Evolutionary conservation across 192 early-diverging fungal species (phyloP).

Genomic region (Lobosporangium transversale): DNA sequence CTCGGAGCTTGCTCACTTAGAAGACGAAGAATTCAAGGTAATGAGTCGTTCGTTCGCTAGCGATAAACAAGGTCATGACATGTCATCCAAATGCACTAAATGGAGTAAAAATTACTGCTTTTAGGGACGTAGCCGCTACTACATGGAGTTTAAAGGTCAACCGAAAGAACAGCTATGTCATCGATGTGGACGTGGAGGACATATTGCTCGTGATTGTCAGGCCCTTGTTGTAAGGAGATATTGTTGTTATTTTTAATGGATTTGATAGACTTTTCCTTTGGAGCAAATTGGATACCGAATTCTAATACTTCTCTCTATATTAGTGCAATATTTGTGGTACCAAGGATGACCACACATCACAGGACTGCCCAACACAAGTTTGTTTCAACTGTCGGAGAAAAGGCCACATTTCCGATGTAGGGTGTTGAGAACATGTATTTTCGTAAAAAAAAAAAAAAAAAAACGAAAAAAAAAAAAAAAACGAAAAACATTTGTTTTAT

Average conservation of each 20-base stretch:
- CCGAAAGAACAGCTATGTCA: conserved; percentile 2
- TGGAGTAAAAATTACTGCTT: too few species aligned
- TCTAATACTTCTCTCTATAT: too few species aligned
- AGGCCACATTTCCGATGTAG: conserved; percentile 37
- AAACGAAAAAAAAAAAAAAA: too few species aligned
- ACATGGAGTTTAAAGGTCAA: conserved; percentile 14
- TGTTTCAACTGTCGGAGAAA: conserved; percentile 36
- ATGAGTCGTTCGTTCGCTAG: too few species aligned
- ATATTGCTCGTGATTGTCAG: conserved; percentile 16
- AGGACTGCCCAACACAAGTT: conserved; percentile 9
- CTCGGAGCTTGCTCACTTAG: conserved; percentile 29
- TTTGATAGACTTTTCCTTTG: too few species aligned
- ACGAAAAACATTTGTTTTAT: too few species aligned
- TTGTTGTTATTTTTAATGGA: too few species aligned
- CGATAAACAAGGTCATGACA: too few species aligned
- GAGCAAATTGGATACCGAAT: too few species aligned
- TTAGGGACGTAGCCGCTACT: conserved; percentile 37
- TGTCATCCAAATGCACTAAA: too few species aligned
- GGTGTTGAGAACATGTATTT: not conserved
- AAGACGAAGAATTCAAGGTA: conserved; percentile 41
- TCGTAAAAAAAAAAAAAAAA: too few species aligned
- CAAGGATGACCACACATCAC: conserved; percentile 3
- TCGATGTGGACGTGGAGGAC: conserved; percentile 19
- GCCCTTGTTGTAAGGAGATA: conserved; percentile 6
- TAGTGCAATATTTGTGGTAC: conserved; percentile 40